Conservation (phyloP, 805 yeast genomes). For the Yamadazyma endophytica region DNA sequence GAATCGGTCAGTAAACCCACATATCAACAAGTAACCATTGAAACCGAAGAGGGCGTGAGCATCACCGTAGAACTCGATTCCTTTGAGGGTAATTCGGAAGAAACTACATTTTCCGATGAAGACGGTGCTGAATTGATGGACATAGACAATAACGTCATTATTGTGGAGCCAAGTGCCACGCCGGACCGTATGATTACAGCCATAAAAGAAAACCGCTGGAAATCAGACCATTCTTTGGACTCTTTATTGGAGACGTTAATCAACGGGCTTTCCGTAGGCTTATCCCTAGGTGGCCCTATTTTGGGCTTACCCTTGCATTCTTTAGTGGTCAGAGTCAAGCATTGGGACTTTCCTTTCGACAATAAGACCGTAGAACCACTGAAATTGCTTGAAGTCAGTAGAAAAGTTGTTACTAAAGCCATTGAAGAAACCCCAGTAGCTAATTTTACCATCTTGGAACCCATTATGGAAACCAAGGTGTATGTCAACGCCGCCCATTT, state of each 20-base stretch:
- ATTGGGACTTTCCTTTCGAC: slow-evolving; percentile 55
- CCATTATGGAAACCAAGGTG: slow-evolving; percentile 75
- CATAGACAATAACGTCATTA: slow-evolving; percentile 45
- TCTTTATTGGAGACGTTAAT: slow-evolving; percentile 50
- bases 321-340: slow-evolving; percentile 48
- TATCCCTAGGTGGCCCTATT: slow-evolving; percentile 65
- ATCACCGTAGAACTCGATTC: slow-evolving; percentile 28
- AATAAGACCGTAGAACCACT: slow-evolving; percentile 32
- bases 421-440: slow-evolving; percentile 16
- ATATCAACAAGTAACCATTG: slow-evolving; percentile 13
- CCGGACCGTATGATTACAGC: slow-evolving; percentile 20
- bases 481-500: slow-evolving; percentile 65
- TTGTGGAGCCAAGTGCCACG: slow-evolving; percentile 30
- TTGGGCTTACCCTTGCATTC: slow-evolving; percentile 59
- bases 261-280: slow-evolving; percentile 56
- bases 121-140: slow-evolving; percentile 37
- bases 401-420: slow-evolving; percentile 28
- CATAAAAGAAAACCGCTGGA: slow-evolving; percentile 43
- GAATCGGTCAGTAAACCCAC: slow-evolving; percentile 48
- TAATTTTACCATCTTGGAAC: slow-evolving; percentile 67
- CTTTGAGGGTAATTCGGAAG: slow-evolving; percentile 33
- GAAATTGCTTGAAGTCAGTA: slow-evolving; percentile 40
- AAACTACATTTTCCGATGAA: slow-evolving; percentile 30
- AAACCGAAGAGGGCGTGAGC: slow-evolving; percentile 16
- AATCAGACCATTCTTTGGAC: slow-evolving; percentile 41